A percentile compares a stretch with the other conserved stretches of the same genome.
Conservation (phyloP, 139 green algal species). For the Chlorokybus atmophyticus region DNA sequence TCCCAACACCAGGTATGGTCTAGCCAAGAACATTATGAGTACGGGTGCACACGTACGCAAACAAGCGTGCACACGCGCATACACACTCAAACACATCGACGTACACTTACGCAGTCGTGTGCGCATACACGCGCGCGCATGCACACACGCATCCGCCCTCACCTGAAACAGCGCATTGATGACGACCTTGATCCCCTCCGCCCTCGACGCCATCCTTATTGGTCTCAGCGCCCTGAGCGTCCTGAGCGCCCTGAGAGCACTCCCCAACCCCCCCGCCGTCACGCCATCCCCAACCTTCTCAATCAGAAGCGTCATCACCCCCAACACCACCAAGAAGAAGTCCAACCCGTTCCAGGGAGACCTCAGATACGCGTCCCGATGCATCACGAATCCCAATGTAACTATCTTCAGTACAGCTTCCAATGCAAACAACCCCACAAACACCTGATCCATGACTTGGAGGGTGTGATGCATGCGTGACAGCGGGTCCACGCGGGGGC, state of each 20-base stretch:
- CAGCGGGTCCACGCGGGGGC: neutral
- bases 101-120: too few species aligned
- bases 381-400: slow-evolving; percentile 35
- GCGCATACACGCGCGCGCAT: too few species aligned
- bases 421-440: slow-evolving; percentile 38
- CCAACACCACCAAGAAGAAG: slow-evolving; percentile 38
- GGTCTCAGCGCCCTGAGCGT: slow-evolving; percentile 44
- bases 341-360: slow-evolving; percentile 45
- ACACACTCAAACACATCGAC: too few species aligned
- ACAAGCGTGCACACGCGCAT: too few species aligned
- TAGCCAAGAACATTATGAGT: too few species aligned
- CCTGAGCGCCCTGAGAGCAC: slow-evolving; percentile 34
- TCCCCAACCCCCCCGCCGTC: slow-evolving; percentile 7
- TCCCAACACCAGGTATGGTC: slow-evolving; percentile 40
- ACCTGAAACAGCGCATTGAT: slow-evolving; percentile 42
- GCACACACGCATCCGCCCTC: too few species aligned
- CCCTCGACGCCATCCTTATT: slow-evolving; percentile 37
- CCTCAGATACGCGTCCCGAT: slow-evolving; percentile 40
- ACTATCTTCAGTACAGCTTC: slow-evolving; percentile 51
- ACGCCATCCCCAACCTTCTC: slow-evolving; percentile 16
- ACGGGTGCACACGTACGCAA: too few species aligned
- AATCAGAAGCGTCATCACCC: slow-evolving; percentile 18
- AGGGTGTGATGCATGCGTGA: neutral
- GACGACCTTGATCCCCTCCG: slow-evolving; percentile 48
- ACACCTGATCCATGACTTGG: slow-evolving; percentile 33